Evolutionary conservation across 148 eudicot species (phyloP).

Genomic region (Pouteria glomerata): DNA sequence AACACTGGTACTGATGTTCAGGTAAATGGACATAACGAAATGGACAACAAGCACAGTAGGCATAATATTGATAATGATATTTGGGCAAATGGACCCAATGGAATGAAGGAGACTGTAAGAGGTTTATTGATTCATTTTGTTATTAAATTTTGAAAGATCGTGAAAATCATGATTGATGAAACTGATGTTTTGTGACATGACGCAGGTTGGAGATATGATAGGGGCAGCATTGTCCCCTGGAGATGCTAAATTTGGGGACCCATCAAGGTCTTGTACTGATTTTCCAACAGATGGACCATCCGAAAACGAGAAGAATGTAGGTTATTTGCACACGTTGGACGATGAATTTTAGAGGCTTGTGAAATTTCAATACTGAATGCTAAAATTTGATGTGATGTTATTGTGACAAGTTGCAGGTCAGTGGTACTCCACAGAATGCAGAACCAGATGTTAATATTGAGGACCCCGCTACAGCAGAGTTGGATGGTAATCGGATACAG

Average conservation of each 20-base stretch:
- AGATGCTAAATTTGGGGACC: slow-evolving; percentile 7
- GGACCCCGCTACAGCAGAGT: slow-evolving; percentile 6
- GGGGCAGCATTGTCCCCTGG: background rate
- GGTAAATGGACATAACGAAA: background rate
- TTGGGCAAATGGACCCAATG: slow-evolving; percentile 3
- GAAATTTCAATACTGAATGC: background rate
- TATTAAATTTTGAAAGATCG: background rate
- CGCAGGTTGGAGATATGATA: slow-evolving; percentile 18
- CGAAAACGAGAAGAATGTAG: slow-evolving; percentile 15
- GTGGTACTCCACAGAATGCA: slow-evolving; percentile 6
- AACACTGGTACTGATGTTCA: background rate
- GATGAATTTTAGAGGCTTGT: background rate
- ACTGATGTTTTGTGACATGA: background rate
- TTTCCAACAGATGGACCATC: slow-evolving; percentile 8
- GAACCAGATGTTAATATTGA: slow-evolving; percentile 3
- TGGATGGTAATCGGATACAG: slow-evolving; percentile 7
- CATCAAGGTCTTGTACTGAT: slow-evolving; percentile 11
- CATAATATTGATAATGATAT: slow-evolving; percentile 3
- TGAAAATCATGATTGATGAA: background rate
- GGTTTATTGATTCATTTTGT: background rate
- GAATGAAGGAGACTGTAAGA: slow-evolving; percentile 14
- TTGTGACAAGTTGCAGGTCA: slow-evolving; percentile 16
- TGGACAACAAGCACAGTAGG: background rate
- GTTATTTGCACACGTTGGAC: background rate
- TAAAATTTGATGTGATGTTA: background rate